phyloP scores from a whole-genome alignment of 2,329 filamentous ascomycete species.

The Cercospora berteroae region DNA sequence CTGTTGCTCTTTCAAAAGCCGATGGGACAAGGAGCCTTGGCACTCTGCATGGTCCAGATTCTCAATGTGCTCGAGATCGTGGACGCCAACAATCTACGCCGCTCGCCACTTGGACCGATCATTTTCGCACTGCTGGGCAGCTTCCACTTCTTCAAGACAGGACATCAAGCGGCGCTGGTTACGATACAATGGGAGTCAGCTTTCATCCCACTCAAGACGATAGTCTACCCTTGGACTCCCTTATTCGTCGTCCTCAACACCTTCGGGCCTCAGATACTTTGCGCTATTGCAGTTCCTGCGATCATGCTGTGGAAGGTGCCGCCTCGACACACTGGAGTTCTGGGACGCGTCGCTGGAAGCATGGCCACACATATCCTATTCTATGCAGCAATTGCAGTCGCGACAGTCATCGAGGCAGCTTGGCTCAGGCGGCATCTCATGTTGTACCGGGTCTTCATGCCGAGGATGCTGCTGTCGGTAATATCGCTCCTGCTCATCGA shows the following conservation, averaged over 20 bases:
- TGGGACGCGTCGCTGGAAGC: constrained; percentile 69
- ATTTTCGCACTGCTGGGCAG: constrained; percentile 84
- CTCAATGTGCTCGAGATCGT: constrained; percentile 69
- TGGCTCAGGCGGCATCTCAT: constrained; percentile 88
- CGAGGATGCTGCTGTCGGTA: constrained; percentile 82
- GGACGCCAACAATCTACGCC: constrained; percentile 60
- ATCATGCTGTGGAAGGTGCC: constrained; percentile 86
- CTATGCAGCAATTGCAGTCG: constrained; percentile 77
- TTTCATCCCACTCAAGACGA: constrained; percentile 79
- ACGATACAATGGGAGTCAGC: constrained; percentile 95
- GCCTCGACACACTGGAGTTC: constrained; percentile 61
- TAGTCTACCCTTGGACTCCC: constrained; percentile 88
- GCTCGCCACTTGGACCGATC: constrained; percentile 75
- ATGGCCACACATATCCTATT: constrained; percentile 75
- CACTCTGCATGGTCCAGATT: constrained; percentile 81
- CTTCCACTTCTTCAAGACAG: constrained; percentile 97
- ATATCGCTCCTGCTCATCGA: constrained; percentile 73
- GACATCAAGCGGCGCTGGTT: constrained; percentile 83
- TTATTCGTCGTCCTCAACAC: constrained; percentile 80
- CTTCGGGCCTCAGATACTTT: constrained; percentile 84
- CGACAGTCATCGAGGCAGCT: constrained; percentile 87
- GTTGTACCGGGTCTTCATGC: constrained; percentile 91
- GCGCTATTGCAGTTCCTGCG: constrained; percentile 74
- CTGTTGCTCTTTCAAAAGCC: constrained; percentile 85
- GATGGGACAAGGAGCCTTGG: constrained; percentile 84